Evolutionary conservation across 1,284 basidiomycete genomes (phyloP).

Genomic region (Moniliophthora roreri): DNA sequence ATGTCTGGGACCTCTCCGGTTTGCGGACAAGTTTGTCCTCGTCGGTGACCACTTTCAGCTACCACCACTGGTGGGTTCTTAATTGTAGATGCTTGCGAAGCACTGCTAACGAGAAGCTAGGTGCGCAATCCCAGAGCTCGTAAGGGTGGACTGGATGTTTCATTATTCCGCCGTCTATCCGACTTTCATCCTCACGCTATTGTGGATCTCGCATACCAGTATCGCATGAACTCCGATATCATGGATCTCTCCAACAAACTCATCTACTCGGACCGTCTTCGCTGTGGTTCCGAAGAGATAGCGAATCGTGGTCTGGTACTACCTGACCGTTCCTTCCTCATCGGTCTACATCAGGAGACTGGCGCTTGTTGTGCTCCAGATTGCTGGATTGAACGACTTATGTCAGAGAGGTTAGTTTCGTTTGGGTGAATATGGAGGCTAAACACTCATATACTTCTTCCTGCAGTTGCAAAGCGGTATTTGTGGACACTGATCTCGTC

Average conservation of each 20-base stretch:
- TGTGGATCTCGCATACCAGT: slow-evolving; percentile 84
- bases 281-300: slow-evolving; percentile 76
- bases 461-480: slow-evolving; percentile 78
- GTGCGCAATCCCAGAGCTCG: slow-evolving; percentile 82
- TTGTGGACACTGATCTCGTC: slow-evolving; percentile 88
- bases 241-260: slow-evolving; percentile 92
- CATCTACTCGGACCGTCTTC: slow-evolving; percentile 80
- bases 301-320: slow-evolving; percentile 61
- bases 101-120: slow-evolving; percentile 32
- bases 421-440: background rate
- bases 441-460: background rate
- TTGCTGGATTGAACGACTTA: slow-evolving; percentile 75
- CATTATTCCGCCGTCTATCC: slow-evolving; percentile 87
- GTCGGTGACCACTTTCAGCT: slow-evolving; percentile 98
- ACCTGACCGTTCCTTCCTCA: slow-evolving; percentile 43
- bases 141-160: slow-evolving; percentile 84
- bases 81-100: background rate
- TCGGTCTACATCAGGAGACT: slow-evolving; percentile 34
- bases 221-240: slow-evolving; percentile 97
- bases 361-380: slow-evolving; percentile 28
- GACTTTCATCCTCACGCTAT: slow-evolving; percentile 85
- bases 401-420: slow-evolving; percentile 61
- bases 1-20: slow-evolving; percentile 90
- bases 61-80: slow-evolving; percentile 75
- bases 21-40: slow-evolving; percentile 88